These are phyloP conservation scores for Fusarium veterinarium DNA, from an alignment of 2,329 filamentous ascomycete species.

Conservation along the genomic window DNA sequence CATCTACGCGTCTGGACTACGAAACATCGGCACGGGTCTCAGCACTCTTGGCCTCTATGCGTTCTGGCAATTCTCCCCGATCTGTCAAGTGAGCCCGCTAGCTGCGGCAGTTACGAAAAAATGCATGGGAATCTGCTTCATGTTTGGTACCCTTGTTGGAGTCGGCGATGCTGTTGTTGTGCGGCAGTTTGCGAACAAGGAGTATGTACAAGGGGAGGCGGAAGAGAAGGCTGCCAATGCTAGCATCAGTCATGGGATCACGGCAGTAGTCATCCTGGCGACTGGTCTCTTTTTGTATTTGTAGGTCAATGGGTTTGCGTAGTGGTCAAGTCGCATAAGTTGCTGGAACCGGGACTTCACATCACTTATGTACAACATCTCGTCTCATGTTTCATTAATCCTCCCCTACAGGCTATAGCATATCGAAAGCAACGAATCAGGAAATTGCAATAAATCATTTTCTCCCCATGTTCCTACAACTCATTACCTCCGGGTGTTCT, in stretches of 20 bases:
- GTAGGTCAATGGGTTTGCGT: background rate
- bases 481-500: fast-evolving
- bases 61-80: constrained; percentile 28
- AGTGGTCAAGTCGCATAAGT: background rate
- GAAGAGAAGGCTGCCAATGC: constrained; percentile 12
- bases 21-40: constrained; percentile 15
- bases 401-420: fast-evolving
- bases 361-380: background rate
- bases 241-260: constrained; percentile 20
- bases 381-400: background rate
- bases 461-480: fast-evolving
- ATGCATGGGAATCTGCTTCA: constrained; percentile 28
- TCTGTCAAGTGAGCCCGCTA: constrained; percentile 12
- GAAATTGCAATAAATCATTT: background rate
- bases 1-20: constrained; percentile 22
- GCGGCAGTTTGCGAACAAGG: constrained; percentile 21
- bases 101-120: constrained; percentile 2
- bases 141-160: constrained; percentile 18
- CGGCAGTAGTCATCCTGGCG: constrained; percentile 10
- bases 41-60: constrained; percentile 25
- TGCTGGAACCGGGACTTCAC: background rate
- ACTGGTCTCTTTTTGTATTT: constrained; percentile 29
- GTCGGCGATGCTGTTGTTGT: constrained; percentile 30
- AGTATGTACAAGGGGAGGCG: constrained; percentile 2
- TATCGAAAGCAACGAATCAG: background rate